A percentile compares a stretch with the other conserved stretches of the same genome.
phyloP scores from a whole-genome alignment of 805 yeast genomes.

The Yamadazyma sp. region DNA sequence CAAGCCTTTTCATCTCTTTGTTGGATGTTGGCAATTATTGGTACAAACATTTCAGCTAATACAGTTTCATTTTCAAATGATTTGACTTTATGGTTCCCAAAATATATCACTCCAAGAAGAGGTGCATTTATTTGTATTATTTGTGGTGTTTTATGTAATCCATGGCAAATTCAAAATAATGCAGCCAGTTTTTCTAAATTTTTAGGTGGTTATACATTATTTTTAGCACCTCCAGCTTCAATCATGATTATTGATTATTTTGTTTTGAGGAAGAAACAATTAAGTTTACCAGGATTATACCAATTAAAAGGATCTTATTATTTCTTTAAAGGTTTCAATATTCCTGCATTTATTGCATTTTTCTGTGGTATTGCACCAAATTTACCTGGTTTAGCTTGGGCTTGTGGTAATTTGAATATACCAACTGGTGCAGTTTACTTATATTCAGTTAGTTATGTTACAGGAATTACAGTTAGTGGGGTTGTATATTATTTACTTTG shows the following conservation, averaged over 20 bases:
- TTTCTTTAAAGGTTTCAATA: conserved; percentile 8
- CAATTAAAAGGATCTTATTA: conserved; percentile 5
- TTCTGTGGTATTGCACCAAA: conserved; percentile 16
- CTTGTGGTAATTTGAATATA: conserved; percentile 7
- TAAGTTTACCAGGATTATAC: conserved; percentile 6
- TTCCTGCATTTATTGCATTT: conserved; percentile 11
- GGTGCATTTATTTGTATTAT: conserved; percentile 56
- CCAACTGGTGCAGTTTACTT: conserved; percentile 9
- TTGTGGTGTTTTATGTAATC: conserved; percentile 6
- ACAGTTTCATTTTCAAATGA: conserved; percentile 63
- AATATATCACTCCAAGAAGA: conserved; percentile 68
- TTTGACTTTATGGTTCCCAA: conserved; percentile 63
- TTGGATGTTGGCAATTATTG: conserved; percentile 30
- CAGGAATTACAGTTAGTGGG: conserved; percentile 7
- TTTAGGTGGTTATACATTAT: conserved; percentile 14
- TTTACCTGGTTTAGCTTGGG: conserved; percentile 11
- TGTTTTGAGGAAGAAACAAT: conserved; percentile 3
- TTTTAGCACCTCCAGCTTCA: conserved; percentile 9
- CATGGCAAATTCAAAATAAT: conserved; percentile 13
- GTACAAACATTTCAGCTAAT: conserved; percentile 73
- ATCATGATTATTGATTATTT: conserved; percentile 8
- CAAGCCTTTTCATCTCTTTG: conserved; percentile 12
- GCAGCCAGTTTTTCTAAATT: conserved; percentile 12
- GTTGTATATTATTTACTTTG: conserved; percentile 5
- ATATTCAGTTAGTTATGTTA: conserved; percentile 9